Evolutionary conservation across 2,329 filamentous ascomycete genomes (phyloP).

Genomic region (Metarhizium brunneum): DNA sequence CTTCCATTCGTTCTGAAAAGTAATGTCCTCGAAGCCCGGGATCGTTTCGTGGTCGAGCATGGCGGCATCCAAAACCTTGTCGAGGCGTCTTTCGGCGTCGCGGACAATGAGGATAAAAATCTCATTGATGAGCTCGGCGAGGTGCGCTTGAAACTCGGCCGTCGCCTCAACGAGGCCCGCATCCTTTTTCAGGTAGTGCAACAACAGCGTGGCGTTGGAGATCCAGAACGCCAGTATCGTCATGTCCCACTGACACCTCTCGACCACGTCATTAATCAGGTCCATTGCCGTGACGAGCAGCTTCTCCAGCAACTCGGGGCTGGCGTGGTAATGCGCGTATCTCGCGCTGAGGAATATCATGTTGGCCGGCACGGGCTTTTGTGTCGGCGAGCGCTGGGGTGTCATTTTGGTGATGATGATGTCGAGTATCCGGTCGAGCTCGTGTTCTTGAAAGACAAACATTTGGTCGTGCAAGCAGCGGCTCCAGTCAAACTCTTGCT

Average conservation of each 20-base stretch:
- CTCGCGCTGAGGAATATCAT: conserved; percentile 91
- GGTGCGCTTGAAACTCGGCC: conserved; percentile 80
- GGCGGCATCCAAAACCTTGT: conserved; percentile 85
- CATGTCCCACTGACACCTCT: conserved; percentile 97
- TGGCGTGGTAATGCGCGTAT: conserved; percentile 95
- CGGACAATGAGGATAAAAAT: conserved; percentile 97
- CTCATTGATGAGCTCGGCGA: conserved; percentile 92
- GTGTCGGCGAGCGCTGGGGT: conserved; percentile 86
- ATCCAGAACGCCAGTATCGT: conserved; percentile 98
- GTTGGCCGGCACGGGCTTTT: conserved; percentile 95
- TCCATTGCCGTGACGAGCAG: conserved; percentile 83
- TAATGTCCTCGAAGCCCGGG: conserved; percentile 90
- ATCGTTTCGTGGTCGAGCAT: conserved; percentile 99
- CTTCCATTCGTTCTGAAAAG: conserved; percentile 98
- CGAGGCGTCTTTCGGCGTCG: conserved; percentile 89
- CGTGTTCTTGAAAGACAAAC: conserved; percentile 97
- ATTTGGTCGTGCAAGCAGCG: conserved; percentile 94
- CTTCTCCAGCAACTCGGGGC: conserved; percentile 69
- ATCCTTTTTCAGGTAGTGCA: conserved; percentile 97
- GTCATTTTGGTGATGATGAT: conserved; percentile 98
- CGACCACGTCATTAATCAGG: conserved; percentile 95
- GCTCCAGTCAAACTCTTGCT: conserved; percentile 93
- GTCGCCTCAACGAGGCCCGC: conserved; percentile 71
- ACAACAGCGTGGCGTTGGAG: conserved; percentile 87
- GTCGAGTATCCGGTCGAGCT: conserved; percentile 83